Base-by-base conservation (phyloP, 805 yeast genomes). In the Teunomyces gatunensis region DNA sequence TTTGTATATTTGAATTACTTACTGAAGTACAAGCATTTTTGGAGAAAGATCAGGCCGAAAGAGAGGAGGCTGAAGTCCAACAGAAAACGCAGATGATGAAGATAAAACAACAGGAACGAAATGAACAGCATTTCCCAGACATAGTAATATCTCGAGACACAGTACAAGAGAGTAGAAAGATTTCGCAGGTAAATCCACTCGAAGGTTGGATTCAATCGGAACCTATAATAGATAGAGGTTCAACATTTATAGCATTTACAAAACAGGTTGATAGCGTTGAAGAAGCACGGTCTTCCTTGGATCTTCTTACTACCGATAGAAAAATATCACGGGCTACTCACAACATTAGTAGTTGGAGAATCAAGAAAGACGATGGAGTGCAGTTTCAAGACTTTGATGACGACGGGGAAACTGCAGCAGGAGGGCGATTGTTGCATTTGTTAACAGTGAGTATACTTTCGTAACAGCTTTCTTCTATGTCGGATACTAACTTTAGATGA, bases 391-490 rank as follows among this genome's bases (percentile, higher is more conserved):
- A 94, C 57, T 90, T 88, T 56, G 97, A 94, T 60, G 98, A 94
- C 63, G 99, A 92, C 61, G 99, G 99, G 2, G 99, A 94, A 61
- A 78, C 95, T 0, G 98, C 98, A 0, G 96, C 98, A 0, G 99
- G 99, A 7, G 82, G 91, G 4, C 71, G 97, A 48, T 69, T 91
- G 75, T 65, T 90, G 44, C 96, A 89, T 69, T 65, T 91, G 42
- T 67, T 91, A 54, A 80, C 87, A 32, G 78, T 81, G 54, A 44
- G 79, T 68, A 47, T 49, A 17, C 6, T 27, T 4, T 17, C 30
- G 17, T 29, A 10, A 27, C 13, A 9, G 18, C 34, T 42, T 42
- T 11, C 12, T 15, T 18, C 20, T 20, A n/a, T n/a, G 27, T 37
- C 13, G 33, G 12, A 28, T 62, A 61, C 68, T 65, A 63, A 65